phyloP scores from a whole-genome alignment of 2,329 filamentous ascomycete genomes.

The Aspergillus sp. region DNA sequence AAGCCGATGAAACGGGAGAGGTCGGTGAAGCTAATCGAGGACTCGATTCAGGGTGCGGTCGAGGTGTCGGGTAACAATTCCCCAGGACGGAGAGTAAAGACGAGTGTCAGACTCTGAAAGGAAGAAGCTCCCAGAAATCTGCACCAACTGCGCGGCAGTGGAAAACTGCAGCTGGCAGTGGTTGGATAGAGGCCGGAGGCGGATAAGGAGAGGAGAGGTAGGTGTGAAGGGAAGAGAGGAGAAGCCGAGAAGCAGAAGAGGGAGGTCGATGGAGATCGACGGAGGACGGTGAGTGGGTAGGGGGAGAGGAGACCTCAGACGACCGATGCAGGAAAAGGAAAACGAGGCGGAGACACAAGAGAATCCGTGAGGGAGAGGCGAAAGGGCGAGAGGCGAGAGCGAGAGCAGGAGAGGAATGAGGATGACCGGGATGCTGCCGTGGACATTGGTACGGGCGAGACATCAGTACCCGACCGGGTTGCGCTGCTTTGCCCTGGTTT shows the following conservation, averaged over 20 bases:
- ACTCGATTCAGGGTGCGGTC: not conserved
- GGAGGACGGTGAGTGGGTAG: slow-evolving; percentile 17
- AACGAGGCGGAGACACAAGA: slow-evolving; percentile 22
- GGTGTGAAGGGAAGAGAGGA: slow-evolving; percentile 20
- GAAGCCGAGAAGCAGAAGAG: slow-evolving; percentile 15
- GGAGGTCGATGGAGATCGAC: slow-evolving; percentile 16
- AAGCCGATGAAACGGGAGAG: slow-evolving; percentile 1
- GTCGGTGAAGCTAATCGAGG: not conserved
- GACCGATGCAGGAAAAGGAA: slow-evolving; percentile 13
- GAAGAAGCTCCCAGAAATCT: slow-evolving; percentile 15
- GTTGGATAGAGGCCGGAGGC: slow-evolving; percentile 13
- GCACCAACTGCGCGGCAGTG: slow-evolving; percentile 32
- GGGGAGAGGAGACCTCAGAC: slow-evolving; percentile 14
- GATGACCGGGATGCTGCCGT: too few species aligned
- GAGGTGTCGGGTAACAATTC: not conserved
- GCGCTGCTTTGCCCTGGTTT: not conserved
- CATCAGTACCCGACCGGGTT: not conserved
- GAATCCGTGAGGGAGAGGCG: slow-evolving; percentile 18
- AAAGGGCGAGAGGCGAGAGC: slow-evolving; percentile 23
- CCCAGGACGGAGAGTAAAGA: slow-evolving; percentile 8
- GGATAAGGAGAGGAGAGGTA: slow-evolving; percentile 19
- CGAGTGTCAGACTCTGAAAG: slow-evolving; percentile 6
- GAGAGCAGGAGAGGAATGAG: slow-evolving; percentile 8
- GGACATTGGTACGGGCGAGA: slow-evolving; percentile 9
- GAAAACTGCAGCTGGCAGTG: slow-evolving; percentile 30